Evolutionary conservation across 768 basidiomycete species (phyloP), one percentile per base, ranked within the genome.

Genomic region (Termitomyces sp.): DNA sequence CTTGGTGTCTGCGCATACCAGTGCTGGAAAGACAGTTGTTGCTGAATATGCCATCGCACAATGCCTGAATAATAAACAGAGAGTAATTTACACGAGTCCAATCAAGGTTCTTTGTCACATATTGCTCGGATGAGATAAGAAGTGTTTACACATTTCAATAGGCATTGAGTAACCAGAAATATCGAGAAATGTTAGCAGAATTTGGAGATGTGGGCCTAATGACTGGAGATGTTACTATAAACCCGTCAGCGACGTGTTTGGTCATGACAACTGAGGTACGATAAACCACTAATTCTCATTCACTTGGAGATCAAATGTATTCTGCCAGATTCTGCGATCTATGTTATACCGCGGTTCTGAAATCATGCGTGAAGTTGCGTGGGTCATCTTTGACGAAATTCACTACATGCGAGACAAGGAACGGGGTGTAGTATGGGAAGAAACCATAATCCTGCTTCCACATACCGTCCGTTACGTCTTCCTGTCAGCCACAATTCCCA

Each of bases 351-450:
- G 97, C 57, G 97, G 97, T 43, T 98, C 95, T 4, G 97, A 99
- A 77, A 90, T 99, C 66, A 96, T 98, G 91, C 92, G 97, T 60
- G 97, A 99, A 79, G 96, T 99, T n/a, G 95, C 96, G 1, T 99
- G 97, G 97, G 96, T 98, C 60, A 86, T 99, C 65, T 99, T 98
- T 73, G 97, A 99, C 71, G 97, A 99, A 77, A 97, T 99, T 63
- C 97, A 99, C 72, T 99, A 98, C 77, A 99, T 98, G 97, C 89
- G 97, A 63, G 97, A 98, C 79, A 94, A 94, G 69, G 97, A 99
- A 72, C 92, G 97, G 66, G 97, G 97, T 66, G 97, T 99, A 20
- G 97, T 99, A 32, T 98, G 97, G 97, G 96, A 99, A 76, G 96
- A 97, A 73, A 96, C 95, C 1, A 97, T 98, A 70, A 98, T 98